Percentiles rank a stretch among this genome's conserved stretches.
Conservation (phyloP, 805 yeast genomes). For the Blastobotrys attinorum region DNA sequence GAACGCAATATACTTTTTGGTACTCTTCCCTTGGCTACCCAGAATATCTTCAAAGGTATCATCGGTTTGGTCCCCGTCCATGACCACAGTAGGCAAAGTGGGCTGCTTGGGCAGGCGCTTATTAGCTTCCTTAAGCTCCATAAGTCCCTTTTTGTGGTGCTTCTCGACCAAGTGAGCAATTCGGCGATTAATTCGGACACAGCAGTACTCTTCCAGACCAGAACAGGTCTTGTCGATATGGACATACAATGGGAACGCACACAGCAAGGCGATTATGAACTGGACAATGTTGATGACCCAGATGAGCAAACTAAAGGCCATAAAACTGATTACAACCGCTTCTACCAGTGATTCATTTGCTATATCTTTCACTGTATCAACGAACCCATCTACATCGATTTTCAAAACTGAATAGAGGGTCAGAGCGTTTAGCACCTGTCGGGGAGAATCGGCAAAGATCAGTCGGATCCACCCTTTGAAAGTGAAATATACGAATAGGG, state of each 20-base stretch:
- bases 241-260: conserved; percentile 44
- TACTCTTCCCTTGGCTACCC: background rate
- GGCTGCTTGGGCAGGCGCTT: conserved; percentile 20
- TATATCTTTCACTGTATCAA: conserved; percentile 39
- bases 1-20: background rate
- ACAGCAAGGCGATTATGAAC: conserved; percentile 46
- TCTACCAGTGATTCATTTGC: conserved; percentile 56
- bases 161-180: conserved; percentile 45
- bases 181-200: conserved; percentile 47
- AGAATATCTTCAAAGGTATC: conserved; percentile 3
- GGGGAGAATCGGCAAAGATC: conserved; percentile 73
- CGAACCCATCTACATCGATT: conserved; percentile 26
- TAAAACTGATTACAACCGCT: conserved; percentile 65
- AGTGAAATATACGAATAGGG: conserved; percentile 58
- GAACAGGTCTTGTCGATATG: conserved; percentile 34
- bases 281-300: conserved; percentile 62
- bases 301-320: conserved; percentile 65
- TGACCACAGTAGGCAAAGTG: conserved; percentile 21
- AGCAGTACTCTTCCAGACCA: conserved; percentile 53
- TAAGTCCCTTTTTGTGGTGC: conserved; percentile 28
- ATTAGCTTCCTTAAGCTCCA: conserved; percentile 21
- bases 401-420: conserved; percentile 51
- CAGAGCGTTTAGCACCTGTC: conserved; percentile 76
- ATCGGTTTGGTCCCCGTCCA: conserved; percentile 1
- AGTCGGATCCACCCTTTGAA: conserved; percentile 55